Conservation (phyloP, 441 rosid genomes). For the Hura crepitans region DNA sequence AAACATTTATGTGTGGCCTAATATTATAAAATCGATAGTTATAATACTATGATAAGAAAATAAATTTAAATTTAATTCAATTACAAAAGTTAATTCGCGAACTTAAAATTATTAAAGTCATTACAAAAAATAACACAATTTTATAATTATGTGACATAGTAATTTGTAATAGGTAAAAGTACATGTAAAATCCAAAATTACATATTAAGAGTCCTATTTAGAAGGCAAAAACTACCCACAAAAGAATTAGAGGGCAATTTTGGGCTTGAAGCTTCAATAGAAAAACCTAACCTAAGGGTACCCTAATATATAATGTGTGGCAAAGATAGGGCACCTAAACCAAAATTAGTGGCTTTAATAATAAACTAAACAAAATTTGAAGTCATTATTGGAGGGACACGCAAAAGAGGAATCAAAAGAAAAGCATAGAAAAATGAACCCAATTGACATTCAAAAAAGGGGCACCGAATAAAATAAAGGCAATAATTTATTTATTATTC, state of each 20-base stretch:
- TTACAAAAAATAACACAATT: too few species aligned
- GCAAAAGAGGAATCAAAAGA: slow-evolving; percentile 20
- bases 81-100: too few species aligned
- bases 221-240: too few species aligned
- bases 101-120: too few species aligned
- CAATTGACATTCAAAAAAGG: slow-evolving; percentile 22
- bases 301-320: neutral
- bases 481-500: neutral
- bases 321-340: neutral
- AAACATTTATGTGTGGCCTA: too few species aligned
- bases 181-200: too few species aligned
- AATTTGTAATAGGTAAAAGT: too few species aligned
- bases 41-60: too few species aligned
- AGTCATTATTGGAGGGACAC: slow-evolving; percentile 6
- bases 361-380: neutral
- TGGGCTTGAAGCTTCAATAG: neutral
- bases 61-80: too few species aligned
- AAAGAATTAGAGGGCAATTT: neutral
- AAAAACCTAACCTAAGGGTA: neutral
- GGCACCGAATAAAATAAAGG: slow-evolving; percentile 27
- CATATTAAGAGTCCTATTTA: too few species aligned
- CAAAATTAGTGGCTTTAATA: neutral
- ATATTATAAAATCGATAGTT: too few species aligned
- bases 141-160: too few species aligned
- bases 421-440: slow-evolving; percentile 25